Conservation (phyloP, 2,329 filamentous ascomycete species). For the Emergomyces pasteurianus region DNA sequence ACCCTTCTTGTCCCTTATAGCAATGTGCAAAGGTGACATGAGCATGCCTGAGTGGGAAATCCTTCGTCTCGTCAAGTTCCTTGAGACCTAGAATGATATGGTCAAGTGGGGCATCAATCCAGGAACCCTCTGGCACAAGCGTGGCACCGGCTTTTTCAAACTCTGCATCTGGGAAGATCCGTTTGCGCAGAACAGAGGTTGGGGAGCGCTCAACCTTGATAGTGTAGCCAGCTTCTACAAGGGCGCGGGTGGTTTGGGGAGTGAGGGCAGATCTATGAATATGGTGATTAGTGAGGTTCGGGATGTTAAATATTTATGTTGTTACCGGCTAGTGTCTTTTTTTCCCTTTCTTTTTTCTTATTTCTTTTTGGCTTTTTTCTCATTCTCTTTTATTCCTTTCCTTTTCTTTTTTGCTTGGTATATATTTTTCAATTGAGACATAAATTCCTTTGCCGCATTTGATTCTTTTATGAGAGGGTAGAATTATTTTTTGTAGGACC, state of each 20-base stretch:
- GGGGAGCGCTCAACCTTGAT: conserved; percentile 29
- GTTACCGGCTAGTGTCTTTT: background rate
- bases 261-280: conserved; percentile 12
- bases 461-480: background rate
- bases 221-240: conserved; percentile 30
- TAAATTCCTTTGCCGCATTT: background rate
- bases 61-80: conserved; percentile 14
- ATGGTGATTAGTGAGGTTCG: background rate
- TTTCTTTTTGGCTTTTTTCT: background rate
- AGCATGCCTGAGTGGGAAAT: conserved; percentile 13
- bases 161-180: conserved; percentile 28
- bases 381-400: too few relatives aligned
- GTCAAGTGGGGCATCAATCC: conserved; percentile 25
- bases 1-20: conserved; percentile 15
- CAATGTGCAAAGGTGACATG: conserved; percentile 17
- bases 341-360: background rate
- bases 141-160: conserved; percentile 30
- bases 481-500: background rate
- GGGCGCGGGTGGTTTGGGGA: conserved; percentile 27
- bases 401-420: background rate
- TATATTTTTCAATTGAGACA: background rate
- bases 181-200: conserved; percentile 15
- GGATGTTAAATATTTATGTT: background rate
- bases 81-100: conserved; percentile 15
- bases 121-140: conserved; percentile 29